Evolutionary conservation across 192 early-diverging fungal genomes (phyloP), one percentile per base, ranked within the genome.

Genomic region (Kappamyces sp.): DNA sequence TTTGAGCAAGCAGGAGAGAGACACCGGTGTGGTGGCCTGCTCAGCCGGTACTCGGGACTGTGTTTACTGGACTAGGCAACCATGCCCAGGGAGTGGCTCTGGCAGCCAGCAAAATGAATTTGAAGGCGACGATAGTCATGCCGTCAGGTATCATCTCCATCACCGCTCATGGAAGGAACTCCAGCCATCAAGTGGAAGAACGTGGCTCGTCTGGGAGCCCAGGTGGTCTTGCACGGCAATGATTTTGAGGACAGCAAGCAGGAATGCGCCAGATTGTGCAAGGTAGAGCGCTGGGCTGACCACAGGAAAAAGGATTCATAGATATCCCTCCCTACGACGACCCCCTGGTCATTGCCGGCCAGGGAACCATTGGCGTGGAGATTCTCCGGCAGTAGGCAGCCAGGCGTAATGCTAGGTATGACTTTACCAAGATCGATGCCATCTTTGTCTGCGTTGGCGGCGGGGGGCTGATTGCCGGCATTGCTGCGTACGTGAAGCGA

Each of bases 261-360:
- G 0, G 91, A 97, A 67, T 90, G 90, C 71, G 73, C 71, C 58
- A 71, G 91, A 40, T 35, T 48, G 33, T 50, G 49, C 34, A 41
- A 66, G 43, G 62, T 64, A 34, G 37, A 61, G 9, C 33, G 1
- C 38, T 32, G 48, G 5, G 33, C n/a, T 51, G 44, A 49, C 13
- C 13, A 38, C 13, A 69, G 70, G 69, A 74, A 15, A 74, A 87
- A 31, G 84, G 89, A 8, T 82, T 87, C 42, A 89, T 86, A 55
- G 89, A 97, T 68, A 96, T 99, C 64, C 95, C 92, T 10, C 95
- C 97, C 3, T 99, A 91, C 68, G 94, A 99, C 70, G 94, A 98
- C 59, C 97, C 94, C 3, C 86, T 89, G 65, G 94, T 99, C 15
- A 97, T 97, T 70, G 97, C 97, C n/a, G 97, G 97, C 2, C 97